Conservation (phyloP, 1,284 basidiomycete genomes). For the Trametes sp. region DNA sequence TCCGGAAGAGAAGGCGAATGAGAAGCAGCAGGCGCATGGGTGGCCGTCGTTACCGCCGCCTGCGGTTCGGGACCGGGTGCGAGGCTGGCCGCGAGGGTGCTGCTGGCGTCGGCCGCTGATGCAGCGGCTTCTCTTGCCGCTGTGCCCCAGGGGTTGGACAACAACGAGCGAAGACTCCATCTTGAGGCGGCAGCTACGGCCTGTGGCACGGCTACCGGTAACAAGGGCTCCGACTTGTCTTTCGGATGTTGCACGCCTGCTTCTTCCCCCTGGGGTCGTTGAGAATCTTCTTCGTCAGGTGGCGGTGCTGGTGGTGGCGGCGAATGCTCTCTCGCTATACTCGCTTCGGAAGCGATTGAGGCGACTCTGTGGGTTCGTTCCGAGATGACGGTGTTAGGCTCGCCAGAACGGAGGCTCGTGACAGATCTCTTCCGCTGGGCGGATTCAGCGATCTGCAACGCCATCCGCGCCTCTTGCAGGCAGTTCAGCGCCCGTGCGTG, state of each 20-base stretch:
- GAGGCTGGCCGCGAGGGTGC: slow-evolving; percentile 1
- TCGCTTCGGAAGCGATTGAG: too few relatives aligned
- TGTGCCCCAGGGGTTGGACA: background rate
- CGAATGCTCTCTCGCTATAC: too few relatives aligned
- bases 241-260: background rate
- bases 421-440: too few relatives aligned
- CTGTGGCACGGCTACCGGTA: background rate
- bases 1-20: too few relatives aligned
- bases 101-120: slow-evolving; percentile 7
- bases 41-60: too few relatives aligned
- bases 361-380: too few relatives aligned
- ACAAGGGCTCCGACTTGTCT: background rate
- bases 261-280: background rate
- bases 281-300: too few relatives aligned
- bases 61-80: background rate
- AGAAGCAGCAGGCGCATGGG: too few relatives aligned
- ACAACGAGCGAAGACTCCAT: slow-evolving; percentile 9
- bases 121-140: background rate
- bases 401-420: too few relatives aligned
- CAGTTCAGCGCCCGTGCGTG: background rate
- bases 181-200: background rate
- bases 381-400: too few relatives aligned
- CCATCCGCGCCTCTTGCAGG: background rate
- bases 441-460: too few relatives aligned
- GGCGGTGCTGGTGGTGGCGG: too few relatives aligned